Base-by-base conservation (phyloP, 179 eudicot genomes). In the Silene vulgaris region DNA sequence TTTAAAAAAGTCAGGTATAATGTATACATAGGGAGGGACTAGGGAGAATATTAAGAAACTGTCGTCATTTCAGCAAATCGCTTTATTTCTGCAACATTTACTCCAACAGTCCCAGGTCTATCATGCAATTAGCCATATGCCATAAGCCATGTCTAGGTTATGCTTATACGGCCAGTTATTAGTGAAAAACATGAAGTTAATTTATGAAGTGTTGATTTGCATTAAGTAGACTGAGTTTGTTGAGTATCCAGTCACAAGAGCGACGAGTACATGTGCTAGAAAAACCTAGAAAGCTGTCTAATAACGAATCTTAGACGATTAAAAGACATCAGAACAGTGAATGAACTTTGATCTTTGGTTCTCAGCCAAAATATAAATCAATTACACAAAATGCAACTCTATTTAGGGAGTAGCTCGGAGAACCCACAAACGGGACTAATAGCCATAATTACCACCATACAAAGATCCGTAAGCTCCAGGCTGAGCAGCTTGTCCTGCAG, bases 381-480 rank as follows among this genome's bases (percentile, higher is more conserved):
- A 56, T 56, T 56, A 56, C 60, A 56, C 60, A 56, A 56, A 56
- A n/a, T 56, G 19, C 60, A 56, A 13, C 60, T 56, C 60, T 16
- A 56, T 56, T n/a, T 4, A 56, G 60, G 60, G 52, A 45, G 2
- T 1, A 45, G 1, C 13, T 45, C 52, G n/a, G 12, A 23, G 48
- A 65, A 8, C 21, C 28, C 37, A 77, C 4, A 19, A 43, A 29
- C 17, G 14, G 52, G 60, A 56, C 82, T 80, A 85, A 65, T 85
- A 83, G 20, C 86, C 86, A 69, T 85, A 85, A 76, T n/a, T 65
- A 28, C 77, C 79, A 68, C 86, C 86, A 29, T 83, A 83, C 0
- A 72, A 78, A 13, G 88, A 74, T 16, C 88, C 88, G 77, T 85
- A 85, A 30, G 83, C 82, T 76, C 86, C 88, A 50, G 84, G 83